These are phyloP conservation scores for Ceratobasidium sp. DNA, from an alignment of 1,284 basidiomycete species.

Conservation along the genomic window DNA sequence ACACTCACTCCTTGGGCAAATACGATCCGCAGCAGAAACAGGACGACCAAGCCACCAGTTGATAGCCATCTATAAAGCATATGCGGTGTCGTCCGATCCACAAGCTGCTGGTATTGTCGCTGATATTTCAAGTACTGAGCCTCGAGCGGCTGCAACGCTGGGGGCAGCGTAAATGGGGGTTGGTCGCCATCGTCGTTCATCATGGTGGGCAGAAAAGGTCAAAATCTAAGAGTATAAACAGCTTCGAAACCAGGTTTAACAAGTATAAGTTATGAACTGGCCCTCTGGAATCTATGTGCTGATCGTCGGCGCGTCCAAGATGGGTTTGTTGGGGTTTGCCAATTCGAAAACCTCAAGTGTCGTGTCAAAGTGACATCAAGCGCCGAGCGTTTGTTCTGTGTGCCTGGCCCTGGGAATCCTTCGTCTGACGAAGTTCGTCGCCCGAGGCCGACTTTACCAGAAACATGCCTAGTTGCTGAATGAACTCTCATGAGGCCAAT, in stretches of 20 bases:
- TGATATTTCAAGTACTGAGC: slow-evolving; percentile 42
- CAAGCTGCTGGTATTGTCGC: slow-evolving; percentile 77
- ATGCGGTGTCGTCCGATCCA: slow-evolving; percentile 92
- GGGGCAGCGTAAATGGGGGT: slow-evolving; percentile 37
- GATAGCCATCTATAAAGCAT: slow-evolving; percentile 87
- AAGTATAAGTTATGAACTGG: slow-evolving; percentile 32
- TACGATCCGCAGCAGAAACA: slow-evolving; percentile 89
- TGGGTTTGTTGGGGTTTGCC: slow-evolving; percentile 9
- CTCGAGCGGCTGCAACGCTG: slow-evolving; percentile 41
- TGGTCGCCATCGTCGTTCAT: slow-evolving; percentile 40
- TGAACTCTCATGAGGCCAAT: too few species aligned
- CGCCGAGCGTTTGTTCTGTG: background rate
- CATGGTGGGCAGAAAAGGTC: slow-evolving; percentile 22
- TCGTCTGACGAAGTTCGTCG: too few species aligned
- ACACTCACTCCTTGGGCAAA: slow-evolving; percentile 84
- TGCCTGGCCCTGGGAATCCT: background rate
- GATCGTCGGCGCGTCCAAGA: slow-evolving; percentile 39
- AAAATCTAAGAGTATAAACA: background rate
- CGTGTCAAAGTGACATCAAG: background rate
- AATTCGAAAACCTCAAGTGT: slow-evolving; percentile 3
- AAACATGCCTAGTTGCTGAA: too few species aligned
- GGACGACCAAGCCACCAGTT: slow-evolving; percentile 69
- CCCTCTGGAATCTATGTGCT: background rate
- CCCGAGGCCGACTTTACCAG: too few species aligned
- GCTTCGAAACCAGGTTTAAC: background rate